Base-by-base conservation (phyloP, 2,329 filamentous ascomycete genomes). In the Byssochlamys sp. region DNA sequence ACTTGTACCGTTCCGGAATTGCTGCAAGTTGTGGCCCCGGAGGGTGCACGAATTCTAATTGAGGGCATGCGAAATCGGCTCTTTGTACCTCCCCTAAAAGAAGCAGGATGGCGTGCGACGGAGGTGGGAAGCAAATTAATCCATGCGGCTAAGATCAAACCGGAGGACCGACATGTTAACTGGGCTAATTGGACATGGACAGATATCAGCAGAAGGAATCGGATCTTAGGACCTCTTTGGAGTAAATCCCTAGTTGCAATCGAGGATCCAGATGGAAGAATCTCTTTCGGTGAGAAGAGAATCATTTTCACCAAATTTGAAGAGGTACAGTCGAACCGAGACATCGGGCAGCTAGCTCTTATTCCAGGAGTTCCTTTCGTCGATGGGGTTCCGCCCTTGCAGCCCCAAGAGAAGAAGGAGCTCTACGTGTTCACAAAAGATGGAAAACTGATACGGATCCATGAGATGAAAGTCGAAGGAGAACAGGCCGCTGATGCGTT, bases 101-200 rank as follows among this genome's bases (percentile, higher is more conserved):
- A 69, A 54, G 66, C 62, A 19, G 65, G 67, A 29, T 69, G 67
- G 67, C 55, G 59, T 58, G 24, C 65, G 56, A 55, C 69, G 29
- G 60, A 64, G 50, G 54, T 64, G 31, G 53, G 66, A 55, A 54
- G 66, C 53, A 29, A 65, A 14, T 60, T 76, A 19, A 70, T 66
- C 5, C 81, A 87, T 65, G 92, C 92, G 1, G 82, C 84, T 1
- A 96, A 96, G 68, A 83, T 96, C 59, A 82, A 74, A 1, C 81
- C 86, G 57, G 73, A 78, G 4, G 84, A 92, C 64, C 75, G 78
- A 1, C 80, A 84, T 58, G 73, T 95, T 6, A 73, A 85, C 60
- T 90, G 86, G 80, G 52, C 62, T 0, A 70, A 66, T 2, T 84
- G 83, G 78, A 74, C 75, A 0, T 73, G 78, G n/a, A 71, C 76